These are phyloP conservation scores for Nicotiana sylvestris DNA, from an alignment of 257 asterid species.

Conservation along the genomic window DNA sequence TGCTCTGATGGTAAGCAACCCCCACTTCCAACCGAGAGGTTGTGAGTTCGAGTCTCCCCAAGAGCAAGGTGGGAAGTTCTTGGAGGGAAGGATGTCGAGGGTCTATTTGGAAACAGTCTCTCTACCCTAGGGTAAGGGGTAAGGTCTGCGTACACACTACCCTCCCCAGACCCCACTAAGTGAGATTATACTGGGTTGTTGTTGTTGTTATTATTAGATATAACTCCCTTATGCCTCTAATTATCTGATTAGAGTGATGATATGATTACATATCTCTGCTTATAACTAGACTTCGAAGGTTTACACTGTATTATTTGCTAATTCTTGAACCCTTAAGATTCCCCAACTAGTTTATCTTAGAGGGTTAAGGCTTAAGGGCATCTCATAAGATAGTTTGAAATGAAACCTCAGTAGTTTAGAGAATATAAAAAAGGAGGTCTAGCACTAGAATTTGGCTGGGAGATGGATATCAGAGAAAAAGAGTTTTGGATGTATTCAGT, in stretches of 20 bases:
- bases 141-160: too few species aligned
- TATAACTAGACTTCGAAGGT: background rate
- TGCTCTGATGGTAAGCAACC: too few species aligned
- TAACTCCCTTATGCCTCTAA: background rate
- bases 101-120: too few species aligned
- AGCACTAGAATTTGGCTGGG: background rate
- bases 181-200: too few species aligned
- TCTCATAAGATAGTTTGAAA: background rate
- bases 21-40: too few species aligned
- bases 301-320: background rate
- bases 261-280: background rate
- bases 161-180: too few species aligned
- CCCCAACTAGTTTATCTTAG: background rate
- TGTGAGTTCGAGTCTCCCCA: too few species aligned
- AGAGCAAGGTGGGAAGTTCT: too few species aligned
- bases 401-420: background rate
- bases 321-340: background rate
- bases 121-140: too few species aligned
- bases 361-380: background rate
- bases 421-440: background rate
- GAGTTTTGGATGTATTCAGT: too few species aligned
- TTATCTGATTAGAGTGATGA: background rate
- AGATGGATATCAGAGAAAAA: too few species aligned
- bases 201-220: background rate
- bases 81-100: too few species aligned